Evolutionary conservation across 2,329 filamentous ascomycete species (phyloP), one percentile per base, ranked within the genome.

Genomic region (Drechslerella dactyloides): DNA sequence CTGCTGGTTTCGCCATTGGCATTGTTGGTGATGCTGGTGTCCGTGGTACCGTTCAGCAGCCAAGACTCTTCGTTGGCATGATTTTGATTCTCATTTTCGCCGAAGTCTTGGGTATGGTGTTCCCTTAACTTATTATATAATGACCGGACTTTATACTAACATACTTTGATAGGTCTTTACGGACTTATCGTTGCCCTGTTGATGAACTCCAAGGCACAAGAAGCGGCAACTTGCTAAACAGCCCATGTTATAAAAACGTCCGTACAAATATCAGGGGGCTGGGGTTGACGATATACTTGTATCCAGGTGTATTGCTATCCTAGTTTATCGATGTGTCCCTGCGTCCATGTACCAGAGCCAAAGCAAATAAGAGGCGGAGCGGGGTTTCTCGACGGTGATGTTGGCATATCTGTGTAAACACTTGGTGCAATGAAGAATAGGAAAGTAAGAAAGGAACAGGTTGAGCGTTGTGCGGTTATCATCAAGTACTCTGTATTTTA

Each of bases 31-130:
- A 94, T 77, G 90, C 90, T 77, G 91, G 90, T 89, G 90, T 94
- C 72, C 87, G 90, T 79, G 90, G 90, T 83, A 91, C 89, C 75
- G 90, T 90, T 68, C 90, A 93, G 80, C 90, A 93, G 81, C 89
- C 90, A 74, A 85, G 89, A 80, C 86, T 96, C 76, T 96, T 96
- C 82, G 92, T 96, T 80, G 93, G 93, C 83, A 97, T 97, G 92
- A 96, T 97, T 82, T 82, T 97, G 81, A 97, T 97, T 84, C 91
- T 97, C 83, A 97, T 97, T 93, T 97, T 96, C 86, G 93, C 93
- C 77, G 93, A 97, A 93, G 93, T 97, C 77, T 83, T 97, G 89
- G 93, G 92, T 94, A 85, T 30, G 7, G 11, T 44, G n/a, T 17
- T 21, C 11, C 17, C 46, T 1, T 19, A 24, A 15, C 44, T 7